These are phyloP conservation scores for Xylaria palmicola DNA, from an alignment of 495 filamentous ascomycete species.

Conservation along the genomic window DNA sequence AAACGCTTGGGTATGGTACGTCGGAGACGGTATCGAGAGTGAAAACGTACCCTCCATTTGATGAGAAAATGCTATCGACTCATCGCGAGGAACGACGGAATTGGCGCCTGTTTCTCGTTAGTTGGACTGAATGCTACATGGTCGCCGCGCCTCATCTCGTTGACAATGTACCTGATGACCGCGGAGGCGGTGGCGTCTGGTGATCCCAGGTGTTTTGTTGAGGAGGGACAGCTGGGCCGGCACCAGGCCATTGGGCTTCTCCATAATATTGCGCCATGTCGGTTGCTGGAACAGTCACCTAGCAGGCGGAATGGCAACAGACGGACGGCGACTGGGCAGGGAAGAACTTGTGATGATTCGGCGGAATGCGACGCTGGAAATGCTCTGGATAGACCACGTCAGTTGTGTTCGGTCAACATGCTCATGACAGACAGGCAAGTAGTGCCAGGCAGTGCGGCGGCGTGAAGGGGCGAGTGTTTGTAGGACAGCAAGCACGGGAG, in stretches of 20 bases:
- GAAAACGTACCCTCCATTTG: slow-evolving; percentile 87
- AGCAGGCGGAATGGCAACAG: background rate
- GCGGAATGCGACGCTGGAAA: background rate
- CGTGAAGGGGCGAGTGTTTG: background rate
- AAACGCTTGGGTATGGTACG: background rate
- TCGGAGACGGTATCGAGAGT: background rate
- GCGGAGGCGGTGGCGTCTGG: slow-evolving; percentile 79
- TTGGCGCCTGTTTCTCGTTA: slow-evolving; percentile 61
- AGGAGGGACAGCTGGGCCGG: slow-evolving; percentile 57
- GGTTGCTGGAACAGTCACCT: background rate
- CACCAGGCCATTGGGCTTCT: slow-evolving; percentile 72
- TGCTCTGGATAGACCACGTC: background rate
- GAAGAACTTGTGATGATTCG: background rate
- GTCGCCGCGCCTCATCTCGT: background rate
- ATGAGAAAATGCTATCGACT: slow-evolving; percentile 74
- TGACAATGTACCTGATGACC: slow-evolving; percentile 49
- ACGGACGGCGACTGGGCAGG: too few relatives aligned
- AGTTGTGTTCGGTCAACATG: background rate
- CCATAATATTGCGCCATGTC: slow-evolving; percentile 69
- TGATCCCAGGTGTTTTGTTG: slow-evolving; percentile 68
- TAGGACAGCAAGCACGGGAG: background rate
- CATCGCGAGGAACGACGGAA: slow-evolving; percentile 74
- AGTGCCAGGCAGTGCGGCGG: background rate
- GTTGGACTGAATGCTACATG: background rate
- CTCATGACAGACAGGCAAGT: too few relatives aligned